Conservation (phyloP, 805 yeast genomes). For the Metschnikowia vanudenii region DNA sequence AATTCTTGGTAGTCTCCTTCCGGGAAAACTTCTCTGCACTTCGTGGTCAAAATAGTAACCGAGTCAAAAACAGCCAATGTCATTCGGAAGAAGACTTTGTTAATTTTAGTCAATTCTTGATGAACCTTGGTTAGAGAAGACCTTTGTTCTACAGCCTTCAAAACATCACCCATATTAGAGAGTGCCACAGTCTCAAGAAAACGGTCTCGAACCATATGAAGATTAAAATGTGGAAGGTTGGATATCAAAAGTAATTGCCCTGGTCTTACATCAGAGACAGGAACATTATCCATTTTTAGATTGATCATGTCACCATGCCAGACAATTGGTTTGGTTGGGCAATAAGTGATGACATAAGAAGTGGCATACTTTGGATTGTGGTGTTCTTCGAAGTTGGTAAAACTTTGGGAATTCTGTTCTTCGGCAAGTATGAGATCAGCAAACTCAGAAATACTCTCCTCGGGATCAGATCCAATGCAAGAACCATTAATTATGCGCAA, state of each 20-base stretch:
- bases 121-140: slow-evolving; percentile 75
- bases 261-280: slow-evolving; percentile 56
- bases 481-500: slow-evolving; percentile 40
- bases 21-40: slow-evolving; percentile 50
- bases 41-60: slow-evolving; percentile 49
- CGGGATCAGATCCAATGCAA: slow-evolving; percentile 37
- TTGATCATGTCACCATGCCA: slow-evolving; percentile 85
- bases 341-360: slow-evolving; percentile 69
- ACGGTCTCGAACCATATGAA: slow-evolving; percentile 54
- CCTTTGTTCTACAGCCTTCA: slow-evolving; percentile 54
- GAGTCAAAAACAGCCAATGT: slow-evolving; percentile 64
- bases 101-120: slow-evolving; percentile 63
- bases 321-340: slow-evolving; percentile 79
- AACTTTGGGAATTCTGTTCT: slow-evolving; percentile 6
- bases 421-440: slow-evolving; percentile 23
- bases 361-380: slow-evolving; percentile 30
- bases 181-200: slow-evolving; percentile 56
- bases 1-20: slow-evolving; percentile 69
- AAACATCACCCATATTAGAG: slow-evolving; percentile 38
- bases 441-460: slow-evolving; percentile 26
- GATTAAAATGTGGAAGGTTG: slow-evolving; percentile 56
- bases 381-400: slow-evolving; percentile 13
- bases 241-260: slow-evolving; percentile 69
- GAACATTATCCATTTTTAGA: slow-evolving; percentile 46
- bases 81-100: slow-evolving; percentile 65